A percentile compares a stretch with the other conserved stretches of the same genome.
Evolutionary conservation across 306 rosid species (phyloP).

Genomic region (Lotus japonicus): DNA sequence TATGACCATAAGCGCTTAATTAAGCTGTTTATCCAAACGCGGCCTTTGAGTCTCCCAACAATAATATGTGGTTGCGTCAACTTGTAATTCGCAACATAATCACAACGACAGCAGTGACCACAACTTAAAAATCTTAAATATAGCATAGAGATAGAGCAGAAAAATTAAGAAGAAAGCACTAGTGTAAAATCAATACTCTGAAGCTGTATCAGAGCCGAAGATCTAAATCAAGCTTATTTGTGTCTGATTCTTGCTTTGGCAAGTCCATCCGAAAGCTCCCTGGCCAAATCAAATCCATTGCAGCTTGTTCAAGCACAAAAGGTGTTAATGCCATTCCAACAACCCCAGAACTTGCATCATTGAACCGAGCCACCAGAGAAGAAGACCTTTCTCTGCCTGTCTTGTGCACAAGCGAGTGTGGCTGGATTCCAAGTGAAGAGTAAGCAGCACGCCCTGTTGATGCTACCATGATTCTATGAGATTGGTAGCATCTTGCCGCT

Average conservation of each 20-base stretch:
- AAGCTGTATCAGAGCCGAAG: slow-evolving; percentile 43
- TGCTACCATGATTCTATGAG: slow-evolving; percentile 38
- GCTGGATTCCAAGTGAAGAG: slow-evolving; percentile 45
- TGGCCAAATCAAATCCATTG: slow-evolving; percentile 45
- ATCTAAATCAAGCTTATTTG: slow-evolving; percentile 50
- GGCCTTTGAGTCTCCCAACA: too few species aligned
- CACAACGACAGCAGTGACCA: too few species aligned
- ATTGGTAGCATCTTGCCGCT: slow-evolving; percentile 47
- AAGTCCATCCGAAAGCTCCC: slow-evolving; percentile 51
- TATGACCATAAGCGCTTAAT: too few species aligned
- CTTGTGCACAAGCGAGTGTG: slow-evolving; percentile 58
- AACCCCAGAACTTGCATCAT: slow-evolving; percentile 16
- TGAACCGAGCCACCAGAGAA: slow-evolving; percentile 32
- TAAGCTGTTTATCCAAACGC: too few species aligned
- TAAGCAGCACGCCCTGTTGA: slow-evolving; percentile 35
- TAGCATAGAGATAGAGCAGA: background rate
- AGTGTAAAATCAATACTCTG: background rate
- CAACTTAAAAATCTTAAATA: background rate
- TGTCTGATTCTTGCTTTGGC: slow-evolving; percentile 34
- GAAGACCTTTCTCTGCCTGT: slow-evolving; percentile 33
- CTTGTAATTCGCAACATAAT: too few species aligned
- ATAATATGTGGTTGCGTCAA: too few species aligned
- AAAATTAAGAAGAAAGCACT: background rate
- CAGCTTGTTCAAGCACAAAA: slow-evolving; percentile 33
- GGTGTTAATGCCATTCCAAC: slow-evolving; percentile 42